phyloP scores from a whole-genome alignment of 2,329 filamentous ascomycete species.

The Aspergillus sp. region DNA sequence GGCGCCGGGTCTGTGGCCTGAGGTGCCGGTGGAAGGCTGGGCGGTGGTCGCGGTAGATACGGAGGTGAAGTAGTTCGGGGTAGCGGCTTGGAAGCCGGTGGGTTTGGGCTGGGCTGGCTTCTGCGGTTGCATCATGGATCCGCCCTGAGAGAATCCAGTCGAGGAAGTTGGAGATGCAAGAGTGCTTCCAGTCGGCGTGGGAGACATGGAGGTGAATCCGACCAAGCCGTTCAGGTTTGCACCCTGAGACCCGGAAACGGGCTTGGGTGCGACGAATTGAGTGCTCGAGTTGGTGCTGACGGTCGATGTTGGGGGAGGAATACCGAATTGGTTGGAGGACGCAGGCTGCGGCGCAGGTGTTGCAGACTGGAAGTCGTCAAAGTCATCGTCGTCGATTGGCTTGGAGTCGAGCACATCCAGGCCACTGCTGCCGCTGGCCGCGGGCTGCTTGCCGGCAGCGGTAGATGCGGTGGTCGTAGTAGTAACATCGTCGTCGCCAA shows the following conservation, averaged over 20 bases:
- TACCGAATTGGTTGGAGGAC: slow-evolving; percentile 32
- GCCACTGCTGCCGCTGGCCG: slow-evolving; percentile 35
- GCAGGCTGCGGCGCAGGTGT: slow-evolving; percentile 44
- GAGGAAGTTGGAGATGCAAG: slow-evolving; percentile 61
- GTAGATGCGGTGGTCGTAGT: slow-evolving; percentile 39
- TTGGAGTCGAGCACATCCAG: slow-evolving; percentile 45
- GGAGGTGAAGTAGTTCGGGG: slow-evolving; percentile 94
- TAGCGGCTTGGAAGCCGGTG: slow-evolving; percentile 66
- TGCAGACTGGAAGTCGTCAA: slow-evolving; percentile 96
- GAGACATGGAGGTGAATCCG: slow-evolving; percentile 75
- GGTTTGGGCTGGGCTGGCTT: slow-evolving; percentile 49
- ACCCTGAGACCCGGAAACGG: slow-evolving; percentile 76
- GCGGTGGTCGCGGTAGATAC: slow-evolving; percentile 47
- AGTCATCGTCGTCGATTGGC: slow-evolving; percentile 73
- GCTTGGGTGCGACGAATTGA: slow-evolving; percentile 77
- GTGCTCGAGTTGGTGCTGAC: slow-evolving; percentile 49
- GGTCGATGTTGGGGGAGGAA: slow-evolving; percentile 44
- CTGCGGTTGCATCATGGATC: slow-evolving; percentile 32
- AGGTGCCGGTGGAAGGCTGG: slow-evolving; percentile 20
- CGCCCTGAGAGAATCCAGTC: slow-evolving; percentile 50
- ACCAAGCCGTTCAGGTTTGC: slow-evolving; percentile 76
- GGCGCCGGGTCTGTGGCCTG: slow-evolving; percentile 26
- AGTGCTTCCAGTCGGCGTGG: slow-evolving; percentile 53
- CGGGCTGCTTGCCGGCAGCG: slow-evolving; percentile 41
- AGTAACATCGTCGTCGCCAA: slow-evolving; percentile 60